phyloP scores from a whole-genome alignment of 1,284 basidiomycete species.

The Apiotrichum porosum region DNA sequence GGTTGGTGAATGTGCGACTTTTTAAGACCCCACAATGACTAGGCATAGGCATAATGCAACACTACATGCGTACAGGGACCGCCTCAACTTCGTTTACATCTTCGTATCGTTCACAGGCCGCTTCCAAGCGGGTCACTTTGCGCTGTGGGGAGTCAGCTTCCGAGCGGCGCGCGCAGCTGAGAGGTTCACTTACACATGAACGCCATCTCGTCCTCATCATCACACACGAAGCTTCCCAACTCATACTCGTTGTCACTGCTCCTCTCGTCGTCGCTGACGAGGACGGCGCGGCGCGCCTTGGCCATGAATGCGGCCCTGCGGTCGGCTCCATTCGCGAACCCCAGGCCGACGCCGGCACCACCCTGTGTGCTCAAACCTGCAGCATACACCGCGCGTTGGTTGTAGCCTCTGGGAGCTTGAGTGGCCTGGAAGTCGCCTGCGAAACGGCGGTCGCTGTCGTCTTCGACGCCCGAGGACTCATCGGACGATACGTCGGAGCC shows the following conservation, averaged over 20 bases:
- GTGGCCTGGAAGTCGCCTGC: slow-evolving; percentile 50
- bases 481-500: slow-evolving; percentile 32
- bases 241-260: slow-evolving; percentile 42
- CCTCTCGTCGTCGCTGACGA: slow-evolving; percentile 38
- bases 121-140: too few relatives aligned
- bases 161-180: not conserved
- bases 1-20: too few relatives aligned
- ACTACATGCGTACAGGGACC: too few relatives aligned
- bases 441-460: slow-evolving; percentile 46
- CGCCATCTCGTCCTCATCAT: slow-evolving; percentile 35
- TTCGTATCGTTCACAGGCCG: too few relatives aligned
- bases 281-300: slow-evolving; percentile 41
- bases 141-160: not conserved
- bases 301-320: slow-evolving; percentile 28
- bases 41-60: too few relatives aligned
- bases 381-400: slow-evolving; percentile 43
- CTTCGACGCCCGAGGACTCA: slow-evolving; percentile 41
- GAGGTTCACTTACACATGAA: slow-evolving; percentile 22
- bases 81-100: too few relatives aligned
- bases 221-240: slow-evolving; percentile 41
- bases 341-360: slow-evolving; percentile 26
- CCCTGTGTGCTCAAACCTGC: slow-evolving; percentile 44
- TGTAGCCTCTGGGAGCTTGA: slow-evolving; percentile 50
- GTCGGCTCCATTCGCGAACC: slow-evolving; percentile 20
- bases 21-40: too few relatives aligned